Evolutionary conservation across 306 rosid species (phyloP).

Genomic region (Coriaria nepalensis): DNA sequence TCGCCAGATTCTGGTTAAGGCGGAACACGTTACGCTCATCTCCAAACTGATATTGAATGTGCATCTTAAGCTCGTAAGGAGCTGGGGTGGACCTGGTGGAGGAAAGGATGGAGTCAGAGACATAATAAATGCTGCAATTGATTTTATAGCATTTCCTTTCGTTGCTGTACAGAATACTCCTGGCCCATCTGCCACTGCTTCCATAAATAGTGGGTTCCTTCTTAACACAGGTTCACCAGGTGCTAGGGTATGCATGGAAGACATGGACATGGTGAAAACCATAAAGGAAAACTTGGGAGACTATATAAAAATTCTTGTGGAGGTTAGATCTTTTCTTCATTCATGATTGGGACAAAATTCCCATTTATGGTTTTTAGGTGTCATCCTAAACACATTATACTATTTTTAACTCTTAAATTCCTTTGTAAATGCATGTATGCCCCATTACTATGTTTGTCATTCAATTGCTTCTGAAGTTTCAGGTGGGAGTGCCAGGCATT

Average conservation of each 20-base stretch:
- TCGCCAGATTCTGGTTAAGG: conserved; percentile 54
- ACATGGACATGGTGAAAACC: conserved; percentile 60
- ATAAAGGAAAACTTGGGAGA: conserved; percentile 82
- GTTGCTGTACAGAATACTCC: conserved; percentile 83
- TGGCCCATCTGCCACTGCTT: conserved; percentile 70
- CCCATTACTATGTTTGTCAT: conserved; percentile 13
- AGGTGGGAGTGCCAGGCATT: conserved; percentile 74
- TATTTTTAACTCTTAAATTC: too few species aligned
- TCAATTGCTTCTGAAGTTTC: conserved; percentile 26
- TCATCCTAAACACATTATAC: too few species aligned
- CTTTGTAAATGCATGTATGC: too few species aligned
- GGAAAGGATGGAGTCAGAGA: conserved; percentile 63
- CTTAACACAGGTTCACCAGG: conserved; percentile 79
- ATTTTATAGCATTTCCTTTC: conserved; percentile 85
- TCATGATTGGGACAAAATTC: neutral
- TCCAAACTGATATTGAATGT: conserved; percentile 51
- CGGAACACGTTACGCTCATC: conserved; percentile 56
- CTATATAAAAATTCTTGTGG: conserved; percentile 58
- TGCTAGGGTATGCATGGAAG: conserved; percentile 68
- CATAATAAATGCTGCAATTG: conserved; percentile 50
- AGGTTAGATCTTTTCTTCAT: conserved; percentile 40
- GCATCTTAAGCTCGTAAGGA: conserved; percentile 61
- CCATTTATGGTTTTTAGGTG: too few species aligned
- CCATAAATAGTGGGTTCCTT: conserved; percentile 77
- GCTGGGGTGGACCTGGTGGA: conserved; percentile 90